Evolutionary conservation across 192 early-diverging fungal species (phyloP).

Genomic region (Coemansia sp.): DNA sequence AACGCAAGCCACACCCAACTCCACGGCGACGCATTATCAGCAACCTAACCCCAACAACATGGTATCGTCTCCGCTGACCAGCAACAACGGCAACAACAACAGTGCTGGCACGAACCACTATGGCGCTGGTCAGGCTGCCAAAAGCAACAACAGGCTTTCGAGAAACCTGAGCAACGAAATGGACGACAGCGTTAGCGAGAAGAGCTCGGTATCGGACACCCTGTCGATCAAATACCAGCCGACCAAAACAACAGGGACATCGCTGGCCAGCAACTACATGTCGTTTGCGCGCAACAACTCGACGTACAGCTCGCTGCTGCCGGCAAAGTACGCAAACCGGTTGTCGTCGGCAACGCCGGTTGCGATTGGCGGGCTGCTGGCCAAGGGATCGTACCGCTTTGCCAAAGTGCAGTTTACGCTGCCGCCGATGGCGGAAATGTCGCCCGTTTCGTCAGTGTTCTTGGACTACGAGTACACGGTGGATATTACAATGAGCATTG

Average conservation of each 20-base stretch:
- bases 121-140: background rate
- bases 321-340: slow-evolving; percentile 18
- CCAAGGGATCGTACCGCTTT: slow-evolving; percentile 52
- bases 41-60: background rate
- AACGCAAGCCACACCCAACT: background rate
- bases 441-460: slow-evolving; percentile 51
- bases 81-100: background rate
- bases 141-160: slow-evolving; percentile 22
- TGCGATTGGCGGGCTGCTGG: slow-evolving; percentile 35
- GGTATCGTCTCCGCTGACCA: background rate
- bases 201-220: slow-evolving; percentile 50
- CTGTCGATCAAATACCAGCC: slow-evolving; percentile 46
- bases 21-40: background rate
- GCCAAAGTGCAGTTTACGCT: slow-evolving; percentile 50
- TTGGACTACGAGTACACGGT: slow-evolving; percentile 53
- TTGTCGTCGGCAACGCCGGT: slow-evolving; percentile 28
- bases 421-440: slow-evolving; percentile 43
- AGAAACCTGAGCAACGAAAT: slow-evolving; percentile 29
- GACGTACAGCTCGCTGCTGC: slow-evolving; percentile 4
- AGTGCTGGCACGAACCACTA: background rate
- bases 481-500: slow-evolving; percentile 45
- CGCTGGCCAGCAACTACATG: slow-evolving; percentile 12
- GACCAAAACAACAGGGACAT: slow-evolving; percentile 12
- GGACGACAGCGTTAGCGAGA: slow-evolving; percentile 47
- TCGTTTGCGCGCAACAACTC: slow-evolving; percentile 33